Base-by-base conservation (phyloP, 202 grass and related monocot species). In the Schoenoplectus tabernaemontani region DNA sequence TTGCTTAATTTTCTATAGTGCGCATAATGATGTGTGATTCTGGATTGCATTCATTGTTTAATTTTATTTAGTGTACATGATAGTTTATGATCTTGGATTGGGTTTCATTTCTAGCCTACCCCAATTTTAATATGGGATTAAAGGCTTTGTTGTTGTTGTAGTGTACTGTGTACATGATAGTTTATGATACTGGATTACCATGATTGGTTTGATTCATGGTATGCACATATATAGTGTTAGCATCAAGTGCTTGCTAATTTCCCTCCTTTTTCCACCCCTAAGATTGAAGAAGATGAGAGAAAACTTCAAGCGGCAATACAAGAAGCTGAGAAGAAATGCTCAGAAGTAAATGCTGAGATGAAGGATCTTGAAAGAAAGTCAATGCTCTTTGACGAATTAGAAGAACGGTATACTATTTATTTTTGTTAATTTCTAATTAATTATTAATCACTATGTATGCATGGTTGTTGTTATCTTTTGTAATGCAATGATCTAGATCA, bases 261-360 rank as follows among this genome's bases (percentile, higher is more conserved):
- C 50, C 12, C 59, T 60, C 59, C 13, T 3, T 39, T 44, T 38
- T 78, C 83, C 42, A 24, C 86, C 28, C 43, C 53, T 38, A 86
- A 99, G 96, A 88, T 96, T 22, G 92, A 93, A 79, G 90, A 96
- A 74, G 96, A 99, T 85, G 88, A 93, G 80, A 93, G 80, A 82
- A 89, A 85, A 89, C 85, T 96, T 72, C 91, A 90, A 58, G 62
- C 85, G 82, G 90, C 88, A 76, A 99, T 99, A 78, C 89, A 93
- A 88, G 92, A 96, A 96, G 83, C 87, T 87, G 96, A 99, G 85
- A 96, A 93, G 47, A 88, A 88, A 73, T 91, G 83, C 83, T 88
- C 85, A 36, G 87, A 93, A 81, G 90, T 96, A 73, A 85, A 62
- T 82, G 76, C 82, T 22, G 90, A 96, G 80, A 87, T 87, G 85